phyloP scores from a whole-genome alignment of 306 rosid genomes.

The Dalbergia oliveri region DNA sequence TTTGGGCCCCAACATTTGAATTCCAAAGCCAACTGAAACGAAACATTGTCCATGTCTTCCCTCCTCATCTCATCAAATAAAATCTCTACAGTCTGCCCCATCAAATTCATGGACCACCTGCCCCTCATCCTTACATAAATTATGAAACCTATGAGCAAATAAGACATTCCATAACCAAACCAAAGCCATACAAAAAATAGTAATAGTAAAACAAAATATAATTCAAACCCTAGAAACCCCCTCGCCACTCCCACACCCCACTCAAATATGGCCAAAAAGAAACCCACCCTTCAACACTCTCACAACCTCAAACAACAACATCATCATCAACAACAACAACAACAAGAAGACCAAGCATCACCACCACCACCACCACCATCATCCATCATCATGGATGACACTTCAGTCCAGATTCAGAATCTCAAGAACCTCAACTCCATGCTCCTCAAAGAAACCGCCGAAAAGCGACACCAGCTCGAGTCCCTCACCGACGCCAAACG shows the following conservation, averaged over 20 bases:
- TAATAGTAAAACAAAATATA: background rate
- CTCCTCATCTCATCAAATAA: no score
- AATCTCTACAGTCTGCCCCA: background rate
- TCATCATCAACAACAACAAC: background rate
- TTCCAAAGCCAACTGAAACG: background rate
- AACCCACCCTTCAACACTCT: conserved; percentile 37
- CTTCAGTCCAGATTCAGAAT: conserved; percentile 59
- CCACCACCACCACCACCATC: conserved; percentile 6
- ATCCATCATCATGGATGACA: conserved; percentile 43
- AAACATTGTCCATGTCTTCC: background rate
- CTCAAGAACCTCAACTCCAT: conserved; percentile 73
- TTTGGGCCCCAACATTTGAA: conserved; percentile 30
- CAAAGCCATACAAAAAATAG: background rate
- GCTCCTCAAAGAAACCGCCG: conserved; percentile 68
- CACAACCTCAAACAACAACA: conserved; percentile 29
- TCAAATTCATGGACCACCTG: background rate
- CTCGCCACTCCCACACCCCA: background rate
- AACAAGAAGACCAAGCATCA: background rate
- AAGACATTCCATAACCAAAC: background rate
- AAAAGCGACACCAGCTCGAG: conserved; percentile 60
- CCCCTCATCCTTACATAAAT: background rate
- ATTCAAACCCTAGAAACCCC: conserved; percentile 48
- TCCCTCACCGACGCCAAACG: conserved; percentile 48
- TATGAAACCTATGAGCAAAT: no score
- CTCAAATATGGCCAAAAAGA: conserved; percentile 73